Conservation (phyloP, 2,329 filamentous ascomycete genomes). For the Phyllosticta citrichinensis region DNA sequence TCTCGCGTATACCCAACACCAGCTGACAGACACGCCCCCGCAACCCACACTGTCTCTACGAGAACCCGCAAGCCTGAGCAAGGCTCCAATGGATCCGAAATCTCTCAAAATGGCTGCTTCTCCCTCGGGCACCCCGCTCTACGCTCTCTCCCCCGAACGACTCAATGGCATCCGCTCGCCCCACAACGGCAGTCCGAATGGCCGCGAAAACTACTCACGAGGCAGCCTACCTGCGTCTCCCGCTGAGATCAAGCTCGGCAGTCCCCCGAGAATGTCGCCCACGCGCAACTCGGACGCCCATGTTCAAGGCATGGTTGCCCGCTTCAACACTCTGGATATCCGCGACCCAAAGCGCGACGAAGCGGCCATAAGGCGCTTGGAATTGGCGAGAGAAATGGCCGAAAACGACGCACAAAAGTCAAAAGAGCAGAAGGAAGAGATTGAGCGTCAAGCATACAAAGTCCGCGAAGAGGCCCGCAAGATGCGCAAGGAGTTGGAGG, state of each 20-base stretch:
- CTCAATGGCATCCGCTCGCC: conserved; percentile 39
- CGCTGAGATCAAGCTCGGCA: conserved; percentile 21
- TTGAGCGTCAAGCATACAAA: conserved; percentile 56
- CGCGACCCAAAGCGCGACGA: conserved; percentile 38
- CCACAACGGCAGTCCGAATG: conserved; percentile 14
- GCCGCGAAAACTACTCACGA: conserved; percentile 23
- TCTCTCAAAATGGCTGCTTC: conserved; percentile 22
- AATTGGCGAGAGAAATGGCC: conserved; percentile 28
- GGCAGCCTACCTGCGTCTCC: conserved; percentile 28
- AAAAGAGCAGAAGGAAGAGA: conserved; percentile 56
- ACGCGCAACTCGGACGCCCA: conserved; percentile 27
- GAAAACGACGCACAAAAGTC: conserved; percentile 26
- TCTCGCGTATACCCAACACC: not conserved
- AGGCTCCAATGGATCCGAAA: conserved; percentile 2
- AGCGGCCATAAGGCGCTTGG: conserved; percentile 33
- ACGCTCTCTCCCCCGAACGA: conserved; percentile 54
- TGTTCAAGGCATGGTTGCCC: conserved; percentile 47
- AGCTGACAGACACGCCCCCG: not conserved
- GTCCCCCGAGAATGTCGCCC: conserved; percentile 16
- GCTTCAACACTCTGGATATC: conserved; percentile 59
- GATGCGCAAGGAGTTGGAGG: conserved; percentile 51
- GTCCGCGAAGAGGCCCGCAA: conserved; percentile 51
- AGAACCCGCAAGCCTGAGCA: not conserved
- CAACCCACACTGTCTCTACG: not conserved
- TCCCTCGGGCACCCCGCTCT: conserved; percentile 49